Evolutionary conservation across 148 eudicot genomes (phyloP).

Genomic region (Beta vulgaris): DNA sequence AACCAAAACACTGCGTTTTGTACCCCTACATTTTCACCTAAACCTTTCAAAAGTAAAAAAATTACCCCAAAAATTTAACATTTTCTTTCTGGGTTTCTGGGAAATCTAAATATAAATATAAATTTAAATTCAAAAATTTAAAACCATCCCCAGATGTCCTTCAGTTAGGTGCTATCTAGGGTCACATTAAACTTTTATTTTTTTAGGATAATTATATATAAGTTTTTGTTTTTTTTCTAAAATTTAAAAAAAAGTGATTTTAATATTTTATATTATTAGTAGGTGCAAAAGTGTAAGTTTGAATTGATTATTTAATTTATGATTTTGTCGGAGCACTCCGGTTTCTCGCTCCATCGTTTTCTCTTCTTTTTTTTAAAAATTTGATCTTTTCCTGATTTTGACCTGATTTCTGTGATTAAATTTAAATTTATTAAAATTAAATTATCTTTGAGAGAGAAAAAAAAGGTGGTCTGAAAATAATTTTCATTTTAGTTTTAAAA

Average conservation of each 20-base stretch:
- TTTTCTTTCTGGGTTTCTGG: slow-evolving; percentile 6
- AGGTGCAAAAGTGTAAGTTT: slow-evolving; percentile 8
- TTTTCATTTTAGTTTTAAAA: too few relatives aligned
- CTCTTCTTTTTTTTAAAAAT: background rate
- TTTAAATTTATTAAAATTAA: background rate
- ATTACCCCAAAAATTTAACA: background rate
- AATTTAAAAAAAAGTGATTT: background rate
- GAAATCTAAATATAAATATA: background rate
- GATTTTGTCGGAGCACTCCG: slow-evolving; percentile 27
- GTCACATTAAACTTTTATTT: background rate
- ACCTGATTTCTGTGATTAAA: background rate
- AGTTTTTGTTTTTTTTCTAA: background rate
- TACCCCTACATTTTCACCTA: too few relatives aligned
- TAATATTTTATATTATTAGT: background rate
- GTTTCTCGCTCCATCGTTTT: slow-evolving; percentile 7
- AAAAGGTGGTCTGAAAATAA: background rate
- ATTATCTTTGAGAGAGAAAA: background rate
- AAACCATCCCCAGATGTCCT: slow-evolving; percentile 8
- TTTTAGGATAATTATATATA: background rate
- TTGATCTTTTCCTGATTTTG: background rate
- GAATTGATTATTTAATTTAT: slow-evolving; percentile 3
- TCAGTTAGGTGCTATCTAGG: slow-evolving; percentile 2
- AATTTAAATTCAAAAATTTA: slow-evolving; percentile 1
- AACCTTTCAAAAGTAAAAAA: background rate
- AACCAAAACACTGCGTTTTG: too few relatives aligned